Evolutionary conservation across 2,329 filamentous ascomycete genomes (phyloP), one percentile per base, ranked within the genome.

Genomic region (Karstenula rhodostoma): DNA sequence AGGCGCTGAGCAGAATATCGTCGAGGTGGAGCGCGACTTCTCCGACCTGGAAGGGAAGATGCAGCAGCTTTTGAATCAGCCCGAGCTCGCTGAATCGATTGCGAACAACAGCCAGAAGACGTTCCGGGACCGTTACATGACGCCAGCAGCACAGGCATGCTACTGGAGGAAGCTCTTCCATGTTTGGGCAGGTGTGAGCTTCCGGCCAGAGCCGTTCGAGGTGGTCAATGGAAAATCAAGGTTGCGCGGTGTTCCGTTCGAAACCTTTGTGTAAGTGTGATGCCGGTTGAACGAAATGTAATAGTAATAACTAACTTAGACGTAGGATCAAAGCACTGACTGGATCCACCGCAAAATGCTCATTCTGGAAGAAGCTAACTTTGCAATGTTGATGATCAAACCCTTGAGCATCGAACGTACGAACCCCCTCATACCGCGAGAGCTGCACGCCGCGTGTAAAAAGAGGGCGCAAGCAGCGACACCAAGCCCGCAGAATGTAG

Each of bases 11-110:
- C 66, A 70, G 54, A 70, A 68, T 40, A 56, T 62, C 25, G 64
- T 68, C 22, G 60, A 67, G 46, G 67, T 70, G 12, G 61, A 68
- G 46, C 66, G 63, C 19, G 63, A 68, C 53, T 70, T 68, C 33
- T 67, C 64, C 6, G 65, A 66, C 32, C 61, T 70, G 1, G 60
- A 66, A 13, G 40, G 17, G 7, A 63, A 59, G 23, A 54, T 68
- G 13, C 32, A 64, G 44, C 51, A 67, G 2, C 46, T 66, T 0
- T 51, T 69, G n/a, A 55, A 55, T 6, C 35, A 68, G 6, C 66
- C 64, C n/a, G 33, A 61, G 13, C 55, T 58, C 10, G 61, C 65
- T 2, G 55, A 58, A 23, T 17, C 40, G 19, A 67, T 68, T 44
- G 61, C 62, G 19, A 61, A 56, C n/a, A 65, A 67, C 35, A 62